These are phyloP conservation scores for Viridothelium virens DNA, from an alignment of 495 filamentous ascomycete genomes.

Conservation along the genomic window DNA sequence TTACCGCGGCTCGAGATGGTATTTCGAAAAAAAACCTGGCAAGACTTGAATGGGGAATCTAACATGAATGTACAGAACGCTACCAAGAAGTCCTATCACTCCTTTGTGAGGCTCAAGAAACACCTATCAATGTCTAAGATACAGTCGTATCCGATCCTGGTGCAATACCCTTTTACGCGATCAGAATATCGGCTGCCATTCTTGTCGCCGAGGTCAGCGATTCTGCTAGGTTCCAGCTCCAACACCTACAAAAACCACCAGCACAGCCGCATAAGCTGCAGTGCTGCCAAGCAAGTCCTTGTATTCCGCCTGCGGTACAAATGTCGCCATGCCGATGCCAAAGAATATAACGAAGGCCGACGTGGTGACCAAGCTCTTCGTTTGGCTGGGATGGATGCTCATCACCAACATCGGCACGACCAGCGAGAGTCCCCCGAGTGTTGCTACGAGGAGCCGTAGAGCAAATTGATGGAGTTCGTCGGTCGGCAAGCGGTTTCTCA, in stretches of 20 bases:
- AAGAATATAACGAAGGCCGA: slow-evolving; percentile 1
- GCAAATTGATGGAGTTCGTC: neutral
- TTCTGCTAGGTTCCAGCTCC: neutral
- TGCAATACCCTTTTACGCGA: no score
- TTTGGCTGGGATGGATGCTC: slow-evolving; percentile 3
- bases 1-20: no score
- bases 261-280: slow-evolving; percentile 8
- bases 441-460: neutral
- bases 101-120: no score
- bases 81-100: no score
- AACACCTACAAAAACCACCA: slow-evolving; percentile 5
- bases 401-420: slow-evolving; percentile 2
- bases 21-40: no score
- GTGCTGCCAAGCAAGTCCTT: slow-evolving; percentile 5
- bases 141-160: no score
- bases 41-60: no score
- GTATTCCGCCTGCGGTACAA: neutral
- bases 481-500: neutral
- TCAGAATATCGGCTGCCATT: no score
- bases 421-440: neutral
- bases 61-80: no score
- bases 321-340: neutral
- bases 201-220: no score
- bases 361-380: neutral
- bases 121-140: no score